Evolutionary conservation across 441 rosid genomes (phyloP), one percentile per base, ranked within the genome.

Genomic region (Euphorbia schlechtendalii): DNA sequence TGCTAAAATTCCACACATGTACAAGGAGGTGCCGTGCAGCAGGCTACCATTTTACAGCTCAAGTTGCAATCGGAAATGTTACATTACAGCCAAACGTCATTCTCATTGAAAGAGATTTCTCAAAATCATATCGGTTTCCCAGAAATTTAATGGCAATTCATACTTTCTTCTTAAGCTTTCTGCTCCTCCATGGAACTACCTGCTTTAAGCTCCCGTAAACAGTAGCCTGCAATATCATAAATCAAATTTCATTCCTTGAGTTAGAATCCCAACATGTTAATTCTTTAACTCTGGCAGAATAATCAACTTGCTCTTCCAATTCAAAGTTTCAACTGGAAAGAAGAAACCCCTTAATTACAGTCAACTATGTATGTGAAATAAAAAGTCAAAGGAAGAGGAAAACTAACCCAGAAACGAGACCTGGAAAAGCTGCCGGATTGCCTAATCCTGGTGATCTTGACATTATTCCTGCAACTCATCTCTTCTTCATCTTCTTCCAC

Each of bases 331-430:
- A n/a, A n/a, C n/a, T n/a, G n/a, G n/a, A n/a, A n/a, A n/a, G n/a
- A n/a, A n/a, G n/a, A n/a, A n/a, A n/a, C n/a, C n/a, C n/a, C n/a
- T n/a, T n/a, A n/a, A n/a, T n/a, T n/a, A n/a, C n/a, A n/a, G n/a
- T n/a, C n/a, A n/a, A n/a, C 4, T 32, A 32, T 32, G 6, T 32
- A 32, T 32, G 6, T 4, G 8, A 38, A 38, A 30, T 5, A 20
- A 57, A 32, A 7, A 9, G 17, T n/a, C 3, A 18, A 30, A 30
- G 34, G 13, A 1, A 14, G 55, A 3, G 22, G 25, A n/a, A 28
- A 70, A 69, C 77, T 76, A 72, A 91, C 97, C 97, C 96, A 91
- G 82, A 86, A 82, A 59, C 74, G 86, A 78, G 90, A 64, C 80
- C 73, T 81, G 41, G 86, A 27, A 51, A 74, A 71, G 74, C 89